phyloP scores from a whole-genome alignment of 768 basidiomycete species.

The Amanita exitialis region DNA sequence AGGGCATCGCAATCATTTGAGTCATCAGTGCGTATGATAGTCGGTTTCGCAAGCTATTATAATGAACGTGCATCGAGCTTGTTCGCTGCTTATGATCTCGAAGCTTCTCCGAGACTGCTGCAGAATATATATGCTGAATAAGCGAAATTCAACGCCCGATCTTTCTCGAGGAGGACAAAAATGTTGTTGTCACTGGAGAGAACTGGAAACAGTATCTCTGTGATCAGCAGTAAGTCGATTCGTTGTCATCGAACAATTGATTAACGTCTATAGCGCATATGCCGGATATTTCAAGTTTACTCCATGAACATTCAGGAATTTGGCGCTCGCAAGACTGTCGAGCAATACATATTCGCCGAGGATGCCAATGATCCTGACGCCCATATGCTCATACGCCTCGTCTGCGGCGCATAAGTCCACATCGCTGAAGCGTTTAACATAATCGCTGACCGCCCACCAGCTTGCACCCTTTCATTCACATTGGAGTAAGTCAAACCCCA shows the following conservation, averaged over 20 bases:
- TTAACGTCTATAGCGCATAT: slow-evolving; percentile 21
- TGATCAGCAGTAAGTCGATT: slow-evolving; percentile 28
- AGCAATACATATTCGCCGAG: slow-evolving; percentile 35
- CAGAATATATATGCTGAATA: slow-evolving; percentile 40
- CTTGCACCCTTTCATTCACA: slow-evolving; percentile 45
- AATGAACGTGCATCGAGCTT: slow-evolving; percentile 22
- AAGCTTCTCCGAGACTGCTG: slow-evolving; percentile 33
- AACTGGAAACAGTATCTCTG: slow-evolving; percentile 44
- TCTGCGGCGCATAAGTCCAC: slow-evolving; percentile 23
- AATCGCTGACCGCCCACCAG: slow-evolving; percentile 16
- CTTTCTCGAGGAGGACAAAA: slow-evolving; percentile 22
- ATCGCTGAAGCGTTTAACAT: background rate
- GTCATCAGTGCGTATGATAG: slow-evolving; percentile 38
- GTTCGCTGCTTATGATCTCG: slow-evolving; percentile 47
- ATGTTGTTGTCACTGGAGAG: slow-evolving; percentile 25
- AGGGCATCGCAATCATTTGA: slow-evolving; percentile 47
- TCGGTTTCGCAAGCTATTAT: background rate
- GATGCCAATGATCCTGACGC: slow-evolving; percentile 22
- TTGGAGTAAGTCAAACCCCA: slow-evolving; percentile 31
- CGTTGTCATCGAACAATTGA: background rate
- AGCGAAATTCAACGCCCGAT: slow-evolving; percentile 28
- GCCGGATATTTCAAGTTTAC: slow-evolving; percentile 29
- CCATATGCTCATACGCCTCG: slow-evolving; percentile 25
- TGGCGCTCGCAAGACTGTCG: slow-evolving; percentile 30
- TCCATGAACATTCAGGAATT: slow-evolving; percentile 23